Evolutionary conservation across 768 basidiomycete species (phyloP), one percentile per base, ranked within the genome.

Genomic region (Nevesoporus exiguus): DNA sequence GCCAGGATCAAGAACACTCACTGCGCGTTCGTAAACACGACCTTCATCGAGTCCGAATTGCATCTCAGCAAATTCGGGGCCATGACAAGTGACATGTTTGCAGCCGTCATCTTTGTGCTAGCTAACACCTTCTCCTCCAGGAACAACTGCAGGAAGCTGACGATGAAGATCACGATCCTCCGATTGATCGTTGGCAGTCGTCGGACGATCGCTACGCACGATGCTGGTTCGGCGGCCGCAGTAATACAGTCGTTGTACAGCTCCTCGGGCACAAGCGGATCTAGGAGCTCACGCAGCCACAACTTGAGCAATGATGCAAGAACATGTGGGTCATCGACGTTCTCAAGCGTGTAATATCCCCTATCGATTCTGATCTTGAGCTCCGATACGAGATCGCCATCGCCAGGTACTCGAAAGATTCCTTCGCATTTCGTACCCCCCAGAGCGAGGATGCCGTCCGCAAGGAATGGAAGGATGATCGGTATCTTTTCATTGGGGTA

Each of bases 21-120:
- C 92, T 89, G 88, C 14, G 94, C 82, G 70, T 96, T 97, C 30
- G 89, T 93, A 66, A 93, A 95, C 10, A 94, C 93, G 10, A 94
- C 76, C 7, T 87, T 79, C 80, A 94, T 86, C n/a, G 84, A 89
- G 45, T 93, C 88, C 15, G 90, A 93, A 61, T 79, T 87, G 65
- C 93, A 95, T 51, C 93, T 76, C 42, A 97, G 70, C 41, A 97
- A 69, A 71, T 96, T 96, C 8, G 93, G 93, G 1, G 93, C 91
- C 85, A 97, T 89, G 19, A 97, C 91, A 15, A 95, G 73, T 9
- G 93, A 91, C 57, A 96, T 73, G 68, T 93, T 94, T 34, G 84
- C 84, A 11, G 88, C 81, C 3, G 91, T 95, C 93, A 95, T 96
- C 73, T 95, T 93, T 39, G 91, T 93, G 43, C 77, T 70, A 13